phyloP scores from a whole-genome alignment of 2,329 filamentous ascomycete species.

The Didymella glomerata region DNA sequence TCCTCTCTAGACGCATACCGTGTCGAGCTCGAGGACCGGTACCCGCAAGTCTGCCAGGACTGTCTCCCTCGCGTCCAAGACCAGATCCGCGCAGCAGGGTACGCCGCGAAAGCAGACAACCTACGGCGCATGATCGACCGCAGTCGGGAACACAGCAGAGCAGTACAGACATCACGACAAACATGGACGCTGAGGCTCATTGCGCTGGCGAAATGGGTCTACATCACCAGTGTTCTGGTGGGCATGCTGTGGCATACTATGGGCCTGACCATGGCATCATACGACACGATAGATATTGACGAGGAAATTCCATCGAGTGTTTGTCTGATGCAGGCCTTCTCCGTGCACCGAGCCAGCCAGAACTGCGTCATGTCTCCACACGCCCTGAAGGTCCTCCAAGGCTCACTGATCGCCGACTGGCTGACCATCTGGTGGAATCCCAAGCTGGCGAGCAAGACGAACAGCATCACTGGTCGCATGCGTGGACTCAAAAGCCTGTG shows the following conservation, averaged over 20 bases:
- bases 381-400: conserved; percentile 29
- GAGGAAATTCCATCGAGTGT: conserved; percentile 22
- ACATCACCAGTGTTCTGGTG: conserved; percentile 51
- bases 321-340: conserved; percentile 37
- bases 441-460: conserved; percentile 69
- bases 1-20: conserved; percentile 74
- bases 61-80: conserved; percentile 79
- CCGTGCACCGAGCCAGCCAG: conserved; percentile 29
- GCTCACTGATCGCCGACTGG: conserved; percentile 59
- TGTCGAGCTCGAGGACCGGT: conserved; percentile 77
- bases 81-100: conserved; percentile 74
- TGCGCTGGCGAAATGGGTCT: conserved; percentile 56
- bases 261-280: conserved; percentile 32
- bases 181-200: conserved; percentile 55
- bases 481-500: conserved; percentile 72
- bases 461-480: conserved; percentile 61
- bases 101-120: conserved; percentile 85
- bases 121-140: conserved; percentile 77
- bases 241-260: conserved; percentile 50
- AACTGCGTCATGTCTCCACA: conserved; percentile 40
- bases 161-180: conserved; percentile 47
- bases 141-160: conserved; percentile 41
- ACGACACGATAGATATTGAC: conserved; percentile 14
- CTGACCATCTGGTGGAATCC: conserved; percentile 74
- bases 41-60: conserved; percentile 84